Percentiles rank a stretch among this genome's conserved stretches.
Evolutionary conservation across 257 asterid genomes (phyloP).

Genomic region (Solanum commersonii): DNA sequence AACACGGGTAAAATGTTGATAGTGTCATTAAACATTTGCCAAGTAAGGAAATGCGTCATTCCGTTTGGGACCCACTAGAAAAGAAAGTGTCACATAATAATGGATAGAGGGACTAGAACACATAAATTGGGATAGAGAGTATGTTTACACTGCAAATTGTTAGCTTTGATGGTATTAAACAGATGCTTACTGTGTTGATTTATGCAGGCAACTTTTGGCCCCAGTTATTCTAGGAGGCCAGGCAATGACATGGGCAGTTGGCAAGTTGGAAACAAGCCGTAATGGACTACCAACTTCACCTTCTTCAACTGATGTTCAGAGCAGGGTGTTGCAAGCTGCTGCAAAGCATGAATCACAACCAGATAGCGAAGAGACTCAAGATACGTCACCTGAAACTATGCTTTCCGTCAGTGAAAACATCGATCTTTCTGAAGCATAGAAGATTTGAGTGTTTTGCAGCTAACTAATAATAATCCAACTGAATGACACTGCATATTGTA

Average conservation of each 20-base stretch:
- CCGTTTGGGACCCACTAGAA: background rate
- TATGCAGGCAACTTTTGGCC: constrained; percentile 44
- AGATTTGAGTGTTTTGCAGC: background rate
- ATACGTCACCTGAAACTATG: constrained; percentile 19
- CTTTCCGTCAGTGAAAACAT: constrained; percentile 36
- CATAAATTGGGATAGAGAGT: background rate
- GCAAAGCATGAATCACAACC: constrained; percentile 93
- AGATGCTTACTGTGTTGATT: background rate
- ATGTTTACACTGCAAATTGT: background rate
- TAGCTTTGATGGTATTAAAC: background rate
- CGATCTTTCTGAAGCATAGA: constrained; percentile 66
- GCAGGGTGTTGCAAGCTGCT: constrained; percentile 89
- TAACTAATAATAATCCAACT: background rate
- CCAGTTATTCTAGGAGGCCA: constrained; percentile 60
- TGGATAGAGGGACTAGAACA: background rate
- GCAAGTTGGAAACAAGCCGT: constrained; percentile 39
- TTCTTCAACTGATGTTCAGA: constrained; percentile 74
- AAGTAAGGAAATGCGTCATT: background rate
- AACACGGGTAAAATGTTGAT: background rate
- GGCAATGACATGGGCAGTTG: constrained; percentile 72
- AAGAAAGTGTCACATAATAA: background rate
- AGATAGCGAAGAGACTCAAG: constrained; percentile 38
- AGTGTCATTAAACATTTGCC: background rate
- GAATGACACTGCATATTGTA: background rate
- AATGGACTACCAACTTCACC: constrained; percentile 86